phyloP scores from a whole-genome alignment of 768 basidiomycete genomes.

The Hygrocybe punicea region DNA sequence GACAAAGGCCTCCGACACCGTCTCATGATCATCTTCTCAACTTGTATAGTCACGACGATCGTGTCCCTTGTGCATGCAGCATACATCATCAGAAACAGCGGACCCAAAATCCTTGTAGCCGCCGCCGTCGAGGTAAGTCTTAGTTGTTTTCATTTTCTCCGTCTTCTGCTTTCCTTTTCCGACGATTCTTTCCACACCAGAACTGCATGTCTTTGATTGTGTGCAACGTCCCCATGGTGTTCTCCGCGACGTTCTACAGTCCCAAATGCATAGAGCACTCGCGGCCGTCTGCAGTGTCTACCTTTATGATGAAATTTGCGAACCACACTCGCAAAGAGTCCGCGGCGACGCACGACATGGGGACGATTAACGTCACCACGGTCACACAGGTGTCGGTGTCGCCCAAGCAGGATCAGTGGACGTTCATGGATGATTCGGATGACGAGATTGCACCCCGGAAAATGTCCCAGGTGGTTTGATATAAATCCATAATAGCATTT shows the following conservation, averaged over 20 bases:
- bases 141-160: not conserved
- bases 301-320: not conserved
- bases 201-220: too few species aligned
- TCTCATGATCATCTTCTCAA: too few species aligned
- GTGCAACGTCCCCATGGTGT: slow-evolving; percentile 39
- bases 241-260: slow-evolving; percentile 19
- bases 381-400: not conserved
- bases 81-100: too few species aligned
- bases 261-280: not conserved
- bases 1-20: too few species aligned
- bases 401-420: not conserved
- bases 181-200: too few species aligned
- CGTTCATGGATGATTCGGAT: not conserved
- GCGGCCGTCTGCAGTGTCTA: not conserved
- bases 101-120: too few species aligned
- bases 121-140: slow-evolving; percentile 43
- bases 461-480: too few species aligned
- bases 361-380: not conserved
- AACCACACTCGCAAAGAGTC: not conserved
- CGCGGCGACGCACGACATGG: not conserved
- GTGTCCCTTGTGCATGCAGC: too few species aligned
- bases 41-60: too few species aligned
- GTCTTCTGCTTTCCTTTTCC: not conserved
- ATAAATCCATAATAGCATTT: too few species aligned
- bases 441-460: too few species aligned